Conservation (phyloP, 179 eudicot species). For the Silene noctiflora region DNA sequence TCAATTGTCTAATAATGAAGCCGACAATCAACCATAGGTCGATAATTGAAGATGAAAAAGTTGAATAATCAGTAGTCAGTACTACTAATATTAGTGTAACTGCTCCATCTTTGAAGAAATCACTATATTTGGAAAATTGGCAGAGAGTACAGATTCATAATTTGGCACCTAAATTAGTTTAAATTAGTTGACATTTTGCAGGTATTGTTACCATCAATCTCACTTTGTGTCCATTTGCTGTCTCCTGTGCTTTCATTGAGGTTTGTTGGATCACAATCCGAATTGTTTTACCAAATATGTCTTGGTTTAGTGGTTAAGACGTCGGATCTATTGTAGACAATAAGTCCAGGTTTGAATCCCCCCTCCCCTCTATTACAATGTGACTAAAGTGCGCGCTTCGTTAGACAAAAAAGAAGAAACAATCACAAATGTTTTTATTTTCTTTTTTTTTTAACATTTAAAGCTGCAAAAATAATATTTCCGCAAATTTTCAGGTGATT, state of each 20-base stretch:
- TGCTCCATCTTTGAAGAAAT: neutral
- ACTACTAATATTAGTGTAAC: neutral
- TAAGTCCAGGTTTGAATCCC: no score
- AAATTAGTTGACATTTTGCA: neutral
- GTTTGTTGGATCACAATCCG: no score
- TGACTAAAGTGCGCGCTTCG: neutral
- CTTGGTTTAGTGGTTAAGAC: no score
- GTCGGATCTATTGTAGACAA: no score
- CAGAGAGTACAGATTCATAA: neutral
- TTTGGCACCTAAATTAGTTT: neutral
- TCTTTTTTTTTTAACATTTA: no score
- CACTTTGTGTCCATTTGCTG: neutral
- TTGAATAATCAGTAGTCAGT: neutral
- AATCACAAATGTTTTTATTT: no score
- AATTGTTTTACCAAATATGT: no score
- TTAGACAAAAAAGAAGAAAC: no score
- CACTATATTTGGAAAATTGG: neutral
- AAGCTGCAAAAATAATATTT: no score
- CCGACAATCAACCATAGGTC: neutral
- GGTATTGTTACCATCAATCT: neutral
- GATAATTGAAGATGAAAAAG: constrained; percentile 1
- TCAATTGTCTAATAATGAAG: neutral
- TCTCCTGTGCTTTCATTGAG: neutral
- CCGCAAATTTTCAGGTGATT: no score
- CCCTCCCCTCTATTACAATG: no score